Evolutionary conservation across 768 basidiomycete genomes (phyloP), one percentile per base, ranked within the genome.

Genomic region (Hygrophoropsis aurantiaca): DNA sequence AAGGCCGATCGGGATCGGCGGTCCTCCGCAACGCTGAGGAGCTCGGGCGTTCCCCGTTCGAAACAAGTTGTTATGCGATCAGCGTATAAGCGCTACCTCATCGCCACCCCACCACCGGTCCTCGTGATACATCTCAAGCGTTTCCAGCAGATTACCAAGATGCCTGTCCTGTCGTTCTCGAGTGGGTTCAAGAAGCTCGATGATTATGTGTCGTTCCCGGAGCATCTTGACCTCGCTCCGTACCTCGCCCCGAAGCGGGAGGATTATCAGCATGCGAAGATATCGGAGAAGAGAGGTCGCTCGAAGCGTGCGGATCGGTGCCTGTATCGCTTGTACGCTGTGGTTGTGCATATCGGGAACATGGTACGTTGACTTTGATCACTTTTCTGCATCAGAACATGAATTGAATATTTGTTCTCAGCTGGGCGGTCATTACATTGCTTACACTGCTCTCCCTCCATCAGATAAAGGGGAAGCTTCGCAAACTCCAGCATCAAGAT

Each of bases 71-170:
- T 95, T 39, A 77, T 88, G 68, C 82, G 90, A 2, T 77, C 89
- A 1, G 91, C 92, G 4, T 93, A 91, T 71, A 98, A 98, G 67
- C 88, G 94, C 11, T 98, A 97, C 67, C 83, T 98, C 49, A 89
- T 98, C 63, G 81, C 85, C 13, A 77, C 75, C 0, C 84, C 88
- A 2, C 94, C 94, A 0, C 90, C 93, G 0, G 78, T 97, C 25
- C 80, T 97, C 47, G 89, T 94, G 42, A 80, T 97, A 49, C 94
- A 97, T 57, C 78, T 97, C 41, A 97, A 97, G 70, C 80, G 94
- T 38, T 98, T 98, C 69, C 91, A 95, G 67, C 93, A 95, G 60
- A 75, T 85, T 7, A 72, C 74, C 33, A 87, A 85, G 67, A 74
- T 75, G 42, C 74, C 80, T 4, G 66, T 81, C 47, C 67, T 84